Percentiles rank a stretch among this genome's conserved stretches.
Evolutionary conservation across 2,329 filamentous ascomycete species (phyloP).

Genomic region (Acrodontium crateriforme): DNA sequence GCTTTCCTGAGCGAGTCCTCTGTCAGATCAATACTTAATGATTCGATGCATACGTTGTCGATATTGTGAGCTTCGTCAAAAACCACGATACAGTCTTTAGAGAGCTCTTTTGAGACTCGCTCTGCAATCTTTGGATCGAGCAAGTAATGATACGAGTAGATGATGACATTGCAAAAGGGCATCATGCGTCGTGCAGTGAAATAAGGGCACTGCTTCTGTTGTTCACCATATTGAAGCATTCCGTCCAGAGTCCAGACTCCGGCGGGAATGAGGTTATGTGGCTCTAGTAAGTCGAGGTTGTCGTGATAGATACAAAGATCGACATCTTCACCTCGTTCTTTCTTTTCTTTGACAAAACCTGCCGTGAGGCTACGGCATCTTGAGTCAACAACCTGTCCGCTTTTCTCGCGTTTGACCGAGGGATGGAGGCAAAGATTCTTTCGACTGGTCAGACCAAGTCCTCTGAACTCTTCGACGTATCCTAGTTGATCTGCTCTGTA

Average conservation of each 20-base stretch:
- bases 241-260: constrained; percentile 94
- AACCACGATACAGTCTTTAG: constrained; percentile 95
- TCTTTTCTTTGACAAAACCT: constrained; percentile 95
- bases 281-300: constrained; percentile 91
- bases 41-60: constrained; percentile 98
- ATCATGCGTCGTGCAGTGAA: constrained; percentile 97
- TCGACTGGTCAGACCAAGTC: constrained; percentile 81
- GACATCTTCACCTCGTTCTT: constrained; percentile 84
- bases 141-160: constrained; percentile 98
- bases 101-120: constrained; percentile 83
- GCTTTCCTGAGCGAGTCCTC: constrained; percentile 89
- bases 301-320: constrained; percentile 94
- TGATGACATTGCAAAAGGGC: constrained; percentile 98
- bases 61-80: constrained; percentile 99
- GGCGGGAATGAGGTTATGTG: constrained; percentile 85
- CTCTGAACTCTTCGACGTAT: constrained; percentile 80
- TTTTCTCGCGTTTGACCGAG: constrained; percentile 91
- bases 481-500: constrained; percentile 85
- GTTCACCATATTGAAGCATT: constrained; percentile 76
- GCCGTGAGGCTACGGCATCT: constrained; percentile 89
- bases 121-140: constrained; percentile 97
- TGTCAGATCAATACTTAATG: constrained; percentile 88
- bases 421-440: constrained; percentile 97
- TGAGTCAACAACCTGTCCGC: constrained; percentile 86
- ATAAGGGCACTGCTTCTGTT: constrained; percentile 95